These are phyloP conservation scores for Phytophthora pisi DNA, from an alignment of 352 stramenopile species.

Conservation along the genomic window DNA sequence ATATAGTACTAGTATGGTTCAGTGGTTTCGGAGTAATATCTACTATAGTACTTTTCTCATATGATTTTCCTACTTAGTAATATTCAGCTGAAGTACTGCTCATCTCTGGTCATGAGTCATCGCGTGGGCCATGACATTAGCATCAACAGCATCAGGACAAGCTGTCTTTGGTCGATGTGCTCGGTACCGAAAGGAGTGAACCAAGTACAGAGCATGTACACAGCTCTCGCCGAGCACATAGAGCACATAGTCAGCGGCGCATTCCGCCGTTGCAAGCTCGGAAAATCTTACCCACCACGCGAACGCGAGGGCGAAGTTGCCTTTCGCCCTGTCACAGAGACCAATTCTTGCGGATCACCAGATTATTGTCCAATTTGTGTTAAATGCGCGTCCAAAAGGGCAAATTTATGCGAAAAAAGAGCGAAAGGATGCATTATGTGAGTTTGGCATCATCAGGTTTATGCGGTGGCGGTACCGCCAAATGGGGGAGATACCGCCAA, in stretches of 20 bases:
- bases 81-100: too few species aligned
- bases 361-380: constrained; percentile 3
- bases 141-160: neutral
- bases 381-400: neutral
- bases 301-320: neutral
- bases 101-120: too few species aligned
- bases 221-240: neutral
- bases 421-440: neutral
- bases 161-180: neutral
- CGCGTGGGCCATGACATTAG: neutral
- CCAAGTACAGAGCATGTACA: too few species aligned
- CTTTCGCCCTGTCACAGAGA: neutral
- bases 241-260: neutral
- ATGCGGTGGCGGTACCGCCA: neutral
- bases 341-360: constrained; percentile 12
- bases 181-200: neutral
- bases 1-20: too few species aligned
- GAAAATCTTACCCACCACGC: neutral
- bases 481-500: neutral
- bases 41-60: too few species aligned
- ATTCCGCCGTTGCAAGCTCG: neutral
- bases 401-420: neutral
- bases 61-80: too few species aligned
- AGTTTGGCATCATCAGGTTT: neutral
- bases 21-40: too few species aligned